These are phyloP conservation scores for Auricularia auricula-judae DNA, from an alignment of 768 basidiomycete genomes.

Conservation along the genomic window DNA sequence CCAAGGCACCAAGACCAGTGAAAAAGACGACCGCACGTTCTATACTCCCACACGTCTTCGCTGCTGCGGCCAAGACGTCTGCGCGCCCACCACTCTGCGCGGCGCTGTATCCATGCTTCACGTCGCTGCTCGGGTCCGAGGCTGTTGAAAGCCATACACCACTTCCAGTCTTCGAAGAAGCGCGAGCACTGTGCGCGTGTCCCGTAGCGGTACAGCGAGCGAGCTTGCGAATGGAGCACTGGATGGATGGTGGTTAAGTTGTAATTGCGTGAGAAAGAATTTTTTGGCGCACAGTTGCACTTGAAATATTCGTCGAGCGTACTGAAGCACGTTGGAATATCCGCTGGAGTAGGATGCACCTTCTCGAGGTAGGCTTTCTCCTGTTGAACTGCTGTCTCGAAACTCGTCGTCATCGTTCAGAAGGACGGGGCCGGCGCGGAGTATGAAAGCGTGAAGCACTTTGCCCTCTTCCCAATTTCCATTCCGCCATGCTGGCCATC, in stretches of 20 bases:
- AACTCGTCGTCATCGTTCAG: conserved; percentile 17
- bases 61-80: conserved; percentile 69
- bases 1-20: neutral
- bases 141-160: conserved; percentile 77
- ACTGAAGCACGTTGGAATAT: conserved; percentile 73
- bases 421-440: neutral
- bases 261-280: conserved; percentile 1
- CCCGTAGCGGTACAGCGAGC: conserved; percentile 81
- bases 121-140: conserved; percentile 67
- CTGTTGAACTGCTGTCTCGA: conserved; percentile 48
- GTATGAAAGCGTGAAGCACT: neutral
- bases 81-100: conserved; percentile 93
- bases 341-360: conserved; percentile 63
- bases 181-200: conserved; percentile 54
- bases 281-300: conserved; percentile 45
- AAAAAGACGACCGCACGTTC: conserved; percentile 45
- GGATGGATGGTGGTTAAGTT: conserved; percentile 1
- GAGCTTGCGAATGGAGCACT: conserved; percentile 75
- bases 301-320: conserved; percentile 62
- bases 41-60: conserved; percentile 88
- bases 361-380: conserved; percentile 55
- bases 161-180: conserved; percentile 90
- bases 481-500: no score
- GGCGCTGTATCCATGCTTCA: conserved; percentile 72
- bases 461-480: neutral